A percentile compares a stretch with the other conserved stretches of the same genome.
phyloP scores from a whole-genome alignment of 2,329 filamentous ascomycete genomes.

The Aspergillus sp. region DNA sequence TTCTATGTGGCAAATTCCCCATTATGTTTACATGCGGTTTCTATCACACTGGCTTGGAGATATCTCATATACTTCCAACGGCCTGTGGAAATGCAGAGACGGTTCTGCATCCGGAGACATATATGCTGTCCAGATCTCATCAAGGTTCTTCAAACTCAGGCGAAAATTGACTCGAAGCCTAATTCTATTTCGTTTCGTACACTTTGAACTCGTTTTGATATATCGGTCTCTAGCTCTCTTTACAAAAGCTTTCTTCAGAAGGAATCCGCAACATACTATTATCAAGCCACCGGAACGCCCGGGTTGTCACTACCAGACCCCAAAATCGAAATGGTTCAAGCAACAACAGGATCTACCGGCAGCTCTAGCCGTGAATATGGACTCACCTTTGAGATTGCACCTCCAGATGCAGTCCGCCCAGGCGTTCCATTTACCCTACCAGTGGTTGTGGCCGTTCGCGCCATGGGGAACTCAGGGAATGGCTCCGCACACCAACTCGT shows the following conservation, averaged over 20 bases:
- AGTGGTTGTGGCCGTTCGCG: constrained; percentile 22
- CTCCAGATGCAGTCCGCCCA: constrained; percentile 19
- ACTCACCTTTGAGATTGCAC: constrained; percentile 22
- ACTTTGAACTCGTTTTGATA: too few relatives aligned
- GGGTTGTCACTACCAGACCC: too few relatives aligned
- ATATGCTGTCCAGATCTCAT: background rate
- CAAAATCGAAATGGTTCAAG: constrained; percentile 10
- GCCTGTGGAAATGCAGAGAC: background rate
- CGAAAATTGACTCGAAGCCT: too few relatives aligned
- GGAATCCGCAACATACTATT: too few relatives aligned
- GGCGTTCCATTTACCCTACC: constrained; percentile 23
- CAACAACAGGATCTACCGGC: constrained; percentile 3
- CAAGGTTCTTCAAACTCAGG: background rate
- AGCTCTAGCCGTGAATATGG: constrained; percentile 20
- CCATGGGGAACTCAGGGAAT: constrained; percentile 17
- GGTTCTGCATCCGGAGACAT: background rate
- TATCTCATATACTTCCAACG: background rate
- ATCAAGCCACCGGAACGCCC: too few relatives aligned
- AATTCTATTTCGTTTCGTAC: too few relatives aligned
- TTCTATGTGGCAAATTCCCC: constrained; percentile 8
- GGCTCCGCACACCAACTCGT: constrained; percentile 21
- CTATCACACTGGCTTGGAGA: background rate
- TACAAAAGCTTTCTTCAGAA: too few relatives aligned
- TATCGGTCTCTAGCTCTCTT: too few relatives aligned
- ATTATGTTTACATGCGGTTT: background rate